Percentiles rank a stretch among this genome's conserved stretches.
Conservation (phyloP, 495 filamentous ascomycete species). For the Lasiosphaeria ovina region DNA sequence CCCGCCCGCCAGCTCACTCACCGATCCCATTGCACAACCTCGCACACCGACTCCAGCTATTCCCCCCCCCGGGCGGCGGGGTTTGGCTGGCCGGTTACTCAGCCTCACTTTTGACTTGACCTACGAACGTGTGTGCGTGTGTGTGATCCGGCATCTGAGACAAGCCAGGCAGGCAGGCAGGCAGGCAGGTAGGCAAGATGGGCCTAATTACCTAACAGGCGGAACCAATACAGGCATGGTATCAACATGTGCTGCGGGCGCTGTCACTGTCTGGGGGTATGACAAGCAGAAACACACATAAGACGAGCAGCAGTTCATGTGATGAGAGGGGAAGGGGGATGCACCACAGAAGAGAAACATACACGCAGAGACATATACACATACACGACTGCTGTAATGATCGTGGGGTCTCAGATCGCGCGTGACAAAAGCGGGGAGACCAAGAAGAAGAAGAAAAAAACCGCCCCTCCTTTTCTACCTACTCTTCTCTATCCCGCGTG, state of each 20-base stretch:
- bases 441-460: neutral
- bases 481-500: neutral
- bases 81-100: no score
- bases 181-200: no score
- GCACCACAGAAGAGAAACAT: neutral
- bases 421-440: neutral
- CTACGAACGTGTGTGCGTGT: neutral
- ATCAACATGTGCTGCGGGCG: no score
- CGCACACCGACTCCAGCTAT: no score
- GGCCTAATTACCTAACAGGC: no score
- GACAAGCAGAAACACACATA: no score
- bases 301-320: neutral
- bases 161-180: no score
- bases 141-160: no score
- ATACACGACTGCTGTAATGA: slow-evolving; percentile 1
- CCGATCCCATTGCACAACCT: neutral
- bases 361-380: neutral
- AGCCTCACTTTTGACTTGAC: no score
- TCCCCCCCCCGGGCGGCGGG: no score
- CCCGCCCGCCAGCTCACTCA: neutral
- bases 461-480: neutral
- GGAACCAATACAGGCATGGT: no score
- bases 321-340: neutral
- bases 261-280: no score
- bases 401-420: slow-evolving; percentile 5